phyloP scores from a whole-genome alignment of 805 yeast species.

The Starmerella floricola region DNA sequence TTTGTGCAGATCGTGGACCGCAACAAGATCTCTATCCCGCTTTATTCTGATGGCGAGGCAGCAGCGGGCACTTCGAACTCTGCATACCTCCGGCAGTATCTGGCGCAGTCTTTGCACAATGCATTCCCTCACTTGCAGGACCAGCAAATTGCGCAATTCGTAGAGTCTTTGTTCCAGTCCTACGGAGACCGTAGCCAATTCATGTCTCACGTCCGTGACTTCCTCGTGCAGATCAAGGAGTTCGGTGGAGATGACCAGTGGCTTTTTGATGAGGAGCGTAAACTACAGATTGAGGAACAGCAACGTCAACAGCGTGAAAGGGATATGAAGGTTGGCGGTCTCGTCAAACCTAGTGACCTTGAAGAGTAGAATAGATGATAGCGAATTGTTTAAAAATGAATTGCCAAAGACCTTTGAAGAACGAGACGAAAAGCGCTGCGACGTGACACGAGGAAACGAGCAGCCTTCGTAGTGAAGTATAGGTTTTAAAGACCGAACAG shows the following conservation, averaged over 20 bases:
- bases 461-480: no score
- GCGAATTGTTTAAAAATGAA: no score
- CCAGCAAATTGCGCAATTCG: slow-evolving; percentile 71
- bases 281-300: slow-evolving; percentile 58
- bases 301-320: slow-evolving; percentile 59
- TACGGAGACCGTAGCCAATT: slow-evolving; percentile 66
- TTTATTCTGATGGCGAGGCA: slow-evolving; percentile 69
- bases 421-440: no score
- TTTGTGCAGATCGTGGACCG: slow-evolving; percentile 73
- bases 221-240: slow-evolving; percentile 90
- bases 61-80: slow-evolving; percentile 77
- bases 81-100: slow-evolving; percentile 62
- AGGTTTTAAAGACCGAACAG: no score
- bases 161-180: slow-evolving; percentile 56
- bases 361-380: slow-evolving; percentile 43
- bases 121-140: slow-evolving; percentile 89
- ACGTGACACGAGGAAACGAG: no score
- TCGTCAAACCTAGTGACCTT: slow-evolving; percentile 87
- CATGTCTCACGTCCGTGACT: slow-evolving; percentile 80
- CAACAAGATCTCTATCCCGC: slow-evolving; percentile 59
- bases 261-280: slow-evolving; percentile 86
- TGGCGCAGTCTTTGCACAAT: slow-evolving; percentile 64
- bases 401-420: no score
- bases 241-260: slow-evolving; percentile 93
- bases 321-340: slow-evolving; percentile 82